Base-by-base conservation (phyloP, 352 stramenopile genomes). In the Globisporangium spiculum region DNA sequence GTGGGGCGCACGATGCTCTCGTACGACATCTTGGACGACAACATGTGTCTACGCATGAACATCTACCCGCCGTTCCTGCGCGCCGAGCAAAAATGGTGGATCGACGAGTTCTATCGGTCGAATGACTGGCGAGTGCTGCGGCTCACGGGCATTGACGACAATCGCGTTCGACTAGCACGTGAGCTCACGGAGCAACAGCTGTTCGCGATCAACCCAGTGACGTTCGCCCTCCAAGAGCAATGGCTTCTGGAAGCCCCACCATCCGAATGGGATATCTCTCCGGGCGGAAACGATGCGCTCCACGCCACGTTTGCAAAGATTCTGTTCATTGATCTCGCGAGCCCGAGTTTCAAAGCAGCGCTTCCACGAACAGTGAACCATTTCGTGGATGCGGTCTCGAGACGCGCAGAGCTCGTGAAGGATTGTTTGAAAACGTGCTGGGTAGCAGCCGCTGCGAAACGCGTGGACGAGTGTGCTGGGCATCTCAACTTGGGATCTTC, bases 81-180 rank as follows among this genome's bases (percentile, higher is more conserved):
- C 32, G 89, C 89, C 0, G 78, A 91, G 68, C 83, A 96, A 27
- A 90, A 91, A 61, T 96, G 89, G 89, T 98, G 92, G 92, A 72
- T 86, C 12, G 83, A 95, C 56, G 83, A 89, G 32, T 68, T 63
- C 27, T 93, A 97, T 68, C 75, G 78, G 38, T 89, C 86, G 14
- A 72, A 79, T 36, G 76, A 80, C 36, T 98, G 92, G 92, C 70
- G 81, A 14, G 80, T 98, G 34, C 77, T 95, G 8, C 81, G 93
- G 2, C 65, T 84, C 46, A 98, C 93, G 3, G 86, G 84, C 2
- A 69, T 98, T 8, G 74, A 93, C 34, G 73, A 57, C 22, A 66
- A 76, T 14, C 74, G 78, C 41, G 70, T 89, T 38, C 77, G 82
- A 9, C 27, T 79, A 8, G 71, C 82, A 20, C 75, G 78, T 27